These are phyloP conservation scores for Melaleuca quinquenervia DNA, from an alignment of 345 rosid species.

Conservation along the genomic window DNA sequence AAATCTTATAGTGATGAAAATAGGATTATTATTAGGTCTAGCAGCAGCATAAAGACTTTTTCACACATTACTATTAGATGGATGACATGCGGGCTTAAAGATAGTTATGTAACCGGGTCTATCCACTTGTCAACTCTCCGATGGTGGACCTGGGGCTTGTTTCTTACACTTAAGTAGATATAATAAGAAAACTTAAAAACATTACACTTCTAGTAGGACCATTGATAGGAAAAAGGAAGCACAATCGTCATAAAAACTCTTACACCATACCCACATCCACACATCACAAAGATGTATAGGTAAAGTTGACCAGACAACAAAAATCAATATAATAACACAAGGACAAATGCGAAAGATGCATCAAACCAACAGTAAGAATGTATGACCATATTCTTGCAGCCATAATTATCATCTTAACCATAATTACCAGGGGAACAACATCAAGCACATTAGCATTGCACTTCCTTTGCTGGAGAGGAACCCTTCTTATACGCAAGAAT, in stretches of 20 bases:
- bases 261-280: background rate
- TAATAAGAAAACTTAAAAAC: background rate
- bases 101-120: background rate
- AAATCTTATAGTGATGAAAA: background rate
- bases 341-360: background rate
- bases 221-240: background rate
- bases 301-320: background rate
- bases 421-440: conserved; percentile 61
- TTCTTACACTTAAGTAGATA: background rate
- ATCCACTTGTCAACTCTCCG: background rate
- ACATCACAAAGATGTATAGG: background rate
- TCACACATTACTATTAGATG: background rate
- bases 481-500: conserved; percentile 65
- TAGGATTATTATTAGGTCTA: background rate
- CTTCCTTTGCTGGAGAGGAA: conserved; percentile 56
- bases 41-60: background rate
- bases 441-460: conserved; percentile 35
- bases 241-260: background rate
- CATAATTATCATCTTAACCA: background rate
- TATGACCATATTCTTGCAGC: background rate
- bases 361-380: background rate
- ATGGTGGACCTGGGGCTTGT: background rate
- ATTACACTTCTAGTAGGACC: background rate
- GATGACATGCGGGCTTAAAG: background rate
- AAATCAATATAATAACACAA: background rate